phyloP scores from a whole-genome alignment of 2,329 filamentous ascomycete genomes.

The Elsinoe australis region DNA sequence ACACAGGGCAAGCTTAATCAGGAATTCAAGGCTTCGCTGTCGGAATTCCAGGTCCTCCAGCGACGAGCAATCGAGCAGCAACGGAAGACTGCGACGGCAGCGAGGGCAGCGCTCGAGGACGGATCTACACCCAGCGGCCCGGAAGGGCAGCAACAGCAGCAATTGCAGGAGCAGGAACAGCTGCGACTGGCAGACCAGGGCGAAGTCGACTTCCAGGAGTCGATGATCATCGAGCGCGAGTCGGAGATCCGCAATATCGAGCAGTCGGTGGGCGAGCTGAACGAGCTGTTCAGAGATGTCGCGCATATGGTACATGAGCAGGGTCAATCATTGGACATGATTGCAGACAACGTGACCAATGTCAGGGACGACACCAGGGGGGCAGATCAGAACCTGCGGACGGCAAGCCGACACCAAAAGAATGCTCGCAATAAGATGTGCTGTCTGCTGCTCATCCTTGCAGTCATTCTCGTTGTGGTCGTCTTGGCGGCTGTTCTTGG shows the following conservation, averaged over 20 bases:
- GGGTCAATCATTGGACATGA: conserved; percentile 78
- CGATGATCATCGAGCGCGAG: conserved; percentile 90
- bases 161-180: conserved; percentile 54
- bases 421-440: conserved; percentile 91
- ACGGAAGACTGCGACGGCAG: conserved; percentile 74
- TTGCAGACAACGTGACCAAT: conserved; percentile 79
- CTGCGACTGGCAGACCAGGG: conserved; percentile 78
- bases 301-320: conserved; percentile 95
- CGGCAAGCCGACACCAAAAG: conserved; percentile 87
- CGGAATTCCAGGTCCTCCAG: conserved; percentile 90
- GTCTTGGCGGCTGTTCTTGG: conserved; percentile 77
- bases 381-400: conserved; percentile 76
- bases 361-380: conserved; percentile 74
- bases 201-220: conserved; percentile 96
- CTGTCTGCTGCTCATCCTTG: conserved; percentile 79
- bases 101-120: conserved; percentile 66
- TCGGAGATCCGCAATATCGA: conserved; percentile 96
- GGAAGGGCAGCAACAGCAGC: conserved; percentile 49
- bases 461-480: conserved; percentile 81
- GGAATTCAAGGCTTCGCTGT: conserved; percentile 81
- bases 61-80: conserved; percentile 86
- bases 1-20: conserved; percentile 90
- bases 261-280: conserved; percentile 88
- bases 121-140: conserved; percentile 31
- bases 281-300: conserved; percentile 96